Conservation (phyloP, 306 rosid species). For the Gynostemma pentaphyllum region DNA sequence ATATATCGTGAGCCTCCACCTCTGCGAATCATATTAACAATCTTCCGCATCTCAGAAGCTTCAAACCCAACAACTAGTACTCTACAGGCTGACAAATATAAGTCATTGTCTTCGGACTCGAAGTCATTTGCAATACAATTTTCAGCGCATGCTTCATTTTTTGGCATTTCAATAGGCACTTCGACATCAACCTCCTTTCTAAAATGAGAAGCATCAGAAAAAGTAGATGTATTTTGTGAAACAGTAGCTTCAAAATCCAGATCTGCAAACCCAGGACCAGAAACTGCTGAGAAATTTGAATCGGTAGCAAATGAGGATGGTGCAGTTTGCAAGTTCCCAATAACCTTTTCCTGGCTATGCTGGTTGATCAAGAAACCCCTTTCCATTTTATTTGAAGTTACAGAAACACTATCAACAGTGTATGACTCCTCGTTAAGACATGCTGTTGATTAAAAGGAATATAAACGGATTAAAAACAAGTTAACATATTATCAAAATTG, state of each 20-base stretch:
- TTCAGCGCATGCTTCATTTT: slow-evolving; percentile 33
- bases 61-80: slow-evolving; percentile 69
- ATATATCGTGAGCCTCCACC: slow-evolving; percentile 89
- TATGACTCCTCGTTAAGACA: slow-evolving; percentile 79
- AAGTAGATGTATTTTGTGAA: slow-evolving; percentile 32
- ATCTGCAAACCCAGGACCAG: slow-evolving; percentile 32
- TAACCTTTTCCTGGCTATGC: slow-evolving; percentile 47
- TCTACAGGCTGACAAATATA: slow-evolving; percentile 84
- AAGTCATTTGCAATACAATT: slow-evolving; percentile 71
- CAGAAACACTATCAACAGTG: slow-evolving; percentile 52
- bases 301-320: slow-evolving; percentile 41
- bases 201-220: slow-evolving; percentile 26
- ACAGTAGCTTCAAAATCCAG: slow-evolving; percentile 47
- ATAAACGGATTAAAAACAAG: neutral
- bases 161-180: slow-evolving; percentile 28
- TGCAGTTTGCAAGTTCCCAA: slow-evolving; percentile 37
- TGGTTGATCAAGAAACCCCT: slow-evolving; percentile 33
- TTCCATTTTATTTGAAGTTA: slow-evolving; percentile 43
- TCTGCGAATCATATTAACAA: slow-evolving; percentile 71
- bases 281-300: slow-evolving; percentile 28
- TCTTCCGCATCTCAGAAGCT: slow-evolving; percentile 73
- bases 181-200: slow-evolving; percentile 34
- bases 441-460: slow-evolving; percentile 32
- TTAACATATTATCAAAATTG: neutral
- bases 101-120: slow-evolving; percentile 69